Evolutionary conservation across 257 asterid genomes (phyloP), one percentile per base, ranked within the genome.

Genomic region (Linderniella brevidens): DNA sequence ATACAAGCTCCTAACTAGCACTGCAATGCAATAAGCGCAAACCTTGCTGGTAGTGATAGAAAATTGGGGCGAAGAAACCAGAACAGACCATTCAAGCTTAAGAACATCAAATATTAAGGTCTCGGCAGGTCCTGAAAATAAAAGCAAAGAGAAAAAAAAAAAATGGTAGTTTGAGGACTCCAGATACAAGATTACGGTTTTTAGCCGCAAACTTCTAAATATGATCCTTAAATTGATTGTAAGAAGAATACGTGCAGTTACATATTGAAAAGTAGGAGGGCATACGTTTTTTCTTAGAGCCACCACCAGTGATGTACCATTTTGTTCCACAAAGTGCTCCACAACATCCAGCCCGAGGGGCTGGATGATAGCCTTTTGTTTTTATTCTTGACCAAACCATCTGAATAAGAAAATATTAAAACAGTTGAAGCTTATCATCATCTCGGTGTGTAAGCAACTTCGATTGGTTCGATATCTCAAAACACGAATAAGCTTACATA

Each of bases 281-380:
- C 88, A 17, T 81, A 90, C 98, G 65, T 53, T 70, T 90, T 73
- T 79, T 90, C 78, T 63, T 81, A 82, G 92, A 84, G 57, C 96
- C 96, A 58, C 98, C 98, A 20, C 96, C 98, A 9, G 93, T 75
- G 58, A 90, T 85, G 59, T 85, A 85, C 96, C 96, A 90, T 75
- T 79, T 90, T 41, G 93, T 71, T 60, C 96, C 94, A 59, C 75
- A 77, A 17, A 90, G 92, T 51, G 86, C 96, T 52, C 98, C 94
- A 38, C 98, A 77, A 63, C 94, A 85, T 37, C 98, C 98, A 60
- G 96, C 85, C 75, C 98, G 73, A 55, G 98, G 96, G 12, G 94
- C 81, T 50, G 98, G 98, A 68, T 85, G 98, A 51, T 76, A 85
- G 44, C 96, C 94, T 53, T 83, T 78, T 53, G 67, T 63, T 66